Base-by-base conservation (phyloP, 192 early-diverging fungal species). In the Geranomyces variabilis region DNA sequence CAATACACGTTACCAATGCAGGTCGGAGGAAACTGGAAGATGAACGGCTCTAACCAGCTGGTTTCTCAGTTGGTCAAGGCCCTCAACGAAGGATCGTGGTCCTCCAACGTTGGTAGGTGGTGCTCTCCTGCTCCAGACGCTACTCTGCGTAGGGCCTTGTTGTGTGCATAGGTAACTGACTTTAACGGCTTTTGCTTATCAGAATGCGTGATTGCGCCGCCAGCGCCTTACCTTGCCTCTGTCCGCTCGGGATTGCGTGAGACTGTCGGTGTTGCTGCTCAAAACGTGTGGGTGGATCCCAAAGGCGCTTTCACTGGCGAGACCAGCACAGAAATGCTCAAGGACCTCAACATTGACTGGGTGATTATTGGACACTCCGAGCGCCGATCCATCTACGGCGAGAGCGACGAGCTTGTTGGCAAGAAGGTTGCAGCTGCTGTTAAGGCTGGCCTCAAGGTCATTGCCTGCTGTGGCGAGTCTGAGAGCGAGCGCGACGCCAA, bases 301-400 rank as follows among this genome's bases (percentile, higher is more conserved):
- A 91, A 86, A 76, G 97, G 97, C 65, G 97, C 97, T 56, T 99
- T 82, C 88, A 99, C 97, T 57, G 97, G 97, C 63, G 97, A 99
- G 81, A 91, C 94, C 85, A 90, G 90, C 79, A 86, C 91, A 69
- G 95, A 96, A 79, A 91, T 94, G 87, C 88, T 99, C 77, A 96
- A 94, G 86, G 98, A 99, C 75, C 82, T 99, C 29, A 87, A 86
- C 68, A 92, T 98, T 75, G 86, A 90, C 66, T 99, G 98, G 98
- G 91, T 91, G 63, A 95, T 99, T 74, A 82, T 98, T 72, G 98
- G 98, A 65, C 98, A 99, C 89, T 98, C 96, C 71, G 98, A 99
- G 81, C 93, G 98, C 75, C 89, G 98, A 77, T 92, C 93, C 80
- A 89, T 93, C 78, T 94, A 96, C 79, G 77, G 80, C 26, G 97